Conservation (phyloP, 306 rosid species). For the Corylus avellana region DNA sequence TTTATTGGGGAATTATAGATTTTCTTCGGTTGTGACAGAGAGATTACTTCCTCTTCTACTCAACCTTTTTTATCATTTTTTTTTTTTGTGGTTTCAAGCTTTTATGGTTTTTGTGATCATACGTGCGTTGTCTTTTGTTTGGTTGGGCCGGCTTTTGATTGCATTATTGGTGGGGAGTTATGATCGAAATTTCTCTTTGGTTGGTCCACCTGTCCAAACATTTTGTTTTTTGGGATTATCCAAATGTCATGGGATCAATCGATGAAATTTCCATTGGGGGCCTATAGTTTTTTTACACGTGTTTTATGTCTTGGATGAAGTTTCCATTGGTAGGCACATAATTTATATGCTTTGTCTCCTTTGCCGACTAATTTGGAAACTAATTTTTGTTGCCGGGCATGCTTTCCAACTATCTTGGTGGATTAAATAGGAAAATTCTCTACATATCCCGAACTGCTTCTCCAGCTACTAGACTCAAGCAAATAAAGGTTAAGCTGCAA, state of each 20-base stretch:
- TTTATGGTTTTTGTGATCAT: background rate
- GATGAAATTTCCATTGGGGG: too few species aligned
- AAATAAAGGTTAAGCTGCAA: too few species aligned
- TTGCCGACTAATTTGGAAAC: too few species aligned
- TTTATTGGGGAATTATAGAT: background rate
- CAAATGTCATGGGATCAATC: too few species aligned
- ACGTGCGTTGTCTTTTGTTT: background rate
- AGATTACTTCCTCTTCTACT: background rate
- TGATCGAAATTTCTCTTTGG: slow-evolving; percentile 14
- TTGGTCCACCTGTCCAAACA: slow-evolving; percentile 44
- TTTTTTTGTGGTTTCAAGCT: background rate
- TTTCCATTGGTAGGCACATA: background rate
- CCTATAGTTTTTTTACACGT: too few species aligned
- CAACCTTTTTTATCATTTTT: background rate
- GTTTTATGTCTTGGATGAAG: background rate
- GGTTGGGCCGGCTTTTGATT: slow-evolving; percentile 20
- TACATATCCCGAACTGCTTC: too few species aligned
- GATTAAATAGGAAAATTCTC: too few species aligned
- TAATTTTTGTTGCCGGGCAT: too few species aligned
- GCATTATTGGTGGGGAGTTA: slow-evolving; percentile 50
- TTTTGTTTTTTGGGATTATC: too few species aligned
- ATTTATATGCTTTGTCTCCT: too few species aligned
- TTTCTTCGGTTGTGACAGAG: background rate
- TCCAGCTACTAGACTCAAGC: too few species aligned
- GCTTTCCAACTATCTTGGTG: too few species aligned